Conservation (phyloP, 2,329 filamentous ascomycete genomes). For the Aspergillus tanneri region DNA sequence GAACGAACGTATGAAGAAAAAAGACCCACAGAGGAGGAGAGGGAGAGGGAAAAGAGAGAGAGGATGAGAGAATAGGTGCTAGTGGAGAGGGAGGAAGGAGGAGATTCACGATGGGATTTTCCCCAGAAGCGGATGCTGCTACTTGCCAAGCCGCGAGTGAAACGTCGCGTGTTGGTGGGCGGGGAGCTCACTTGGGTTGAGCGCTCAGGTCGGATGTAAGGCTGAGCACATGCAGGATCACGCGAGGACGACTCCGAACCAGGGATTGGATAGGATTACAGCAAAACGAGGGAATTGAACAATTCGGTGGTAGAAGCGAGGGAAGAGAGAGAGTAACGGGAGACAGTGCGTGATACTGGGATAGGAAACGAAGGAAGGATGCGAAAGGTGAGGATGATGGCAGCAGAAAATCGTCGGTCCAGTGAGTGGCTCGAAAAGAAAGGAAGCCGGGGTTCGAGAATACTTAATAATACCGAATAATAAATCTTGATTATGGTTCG, state of each 20-base stretch:
- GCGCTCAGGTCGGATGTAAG: constrained; percentile 17
- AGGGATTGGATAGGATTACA: background rate
- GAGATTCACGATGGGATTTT: constrained; percentile 3
- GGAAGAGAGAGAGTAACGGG: background rate
- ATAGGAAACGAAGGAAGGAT: background rate
- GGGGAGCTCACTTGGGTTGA: constrained; percentile 23
- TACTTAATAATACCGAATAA: too few species aligned
- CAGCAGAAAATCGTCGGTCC: too few species aligned
- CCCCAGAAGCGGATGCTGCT: constrained; percentile 5
- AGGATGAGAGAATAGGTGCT: background rate
- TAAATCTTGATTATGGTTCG: too few species aligned
- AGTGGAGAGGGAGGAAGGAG: constrained; percentile 1
- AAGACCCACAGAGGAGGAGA: background rate
- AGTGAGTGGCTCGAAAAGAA: too few species aligned
- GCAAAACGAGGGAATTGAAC: background rate
- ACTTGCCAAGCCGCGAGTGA: constrained; percentile 22
- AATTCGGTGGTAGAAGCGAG: background rate
- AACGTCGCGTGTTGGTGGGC: constrained; percentile 19
- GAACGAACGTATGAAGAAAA: background rate
- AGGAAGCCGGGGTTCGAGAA: too few species aligned
- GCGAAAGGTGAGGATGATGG: background rate
- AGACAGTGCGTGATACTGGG: too few species aligned
- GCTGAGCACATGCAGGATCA: constrained; percentile 16
- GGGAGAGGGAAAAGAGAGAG: background rate
- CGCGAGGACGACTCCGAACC: background rate